Percentiles rank a stretch among this genome's conserved stretches.
phyloP scores from a whole-genome alignment of 164 flowering plant species.

The Dillenia suffruticosa region DNA sequence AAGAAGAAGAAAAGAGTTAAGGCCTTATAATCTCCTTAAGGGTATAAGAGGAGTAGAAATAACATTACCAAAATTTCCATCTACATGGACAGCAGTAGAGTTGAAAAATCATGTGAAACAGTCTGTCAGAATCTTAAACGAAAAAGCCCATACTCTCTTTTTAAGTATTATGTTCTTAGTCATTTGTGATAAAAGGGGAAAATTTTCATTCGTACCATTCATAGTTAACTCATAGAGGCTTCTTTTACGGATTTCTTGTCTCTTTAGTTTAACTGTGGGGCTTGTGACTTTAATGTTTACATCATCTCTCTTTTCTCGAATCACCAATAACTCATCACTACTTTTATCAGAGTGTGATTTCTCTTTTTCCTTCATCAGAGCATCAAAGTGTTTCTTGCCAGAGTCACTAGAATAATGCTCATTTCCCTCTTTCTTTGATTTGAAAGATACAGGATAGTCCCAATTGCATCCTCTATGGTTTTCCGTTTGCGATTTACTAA shows the following conservation, averaged over 20 bases:
- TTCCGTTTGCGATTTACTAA: slow-evolving; percentile 13
- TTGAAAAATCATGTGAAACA: too few relatives aligned
- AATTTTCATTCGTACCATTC: slow-evolving; percentile 20
- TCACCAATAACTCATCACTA: slow-evolving; percentile 10
- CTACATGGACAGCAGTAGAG: too few relatives aligned
- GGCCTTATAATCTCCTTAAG: too few relatives aligned
- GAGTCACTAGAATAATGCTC: slow-evolving; percentile 5
- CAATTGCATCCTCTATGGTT: slow-evolving; percentile 7
- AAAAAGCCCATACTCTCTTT: too few relatives aligned
- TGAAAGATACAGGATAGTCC: slow-evolving; percentile 3
- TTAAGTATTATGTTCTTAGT: too few relatives aligned
- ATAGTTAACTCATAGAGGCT: slow-evolving; percentile 43
- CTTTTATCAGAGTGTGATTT: slow-evolving; percentile 8
- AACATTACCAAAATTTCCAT: too few relatives aligned
- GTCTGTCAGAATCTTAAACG: too few relatives aligned
- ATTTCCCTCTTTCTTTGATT: slow-evolving; percentile 17
- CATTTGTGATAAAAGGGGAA: too few relatives aligned
- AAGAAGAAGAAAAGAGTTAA: too few relatives aligned
- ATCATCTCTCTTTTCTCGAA: slow-evolving; percentile 10
- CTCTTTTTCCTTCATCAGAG: slow-evolving; percentile 10
- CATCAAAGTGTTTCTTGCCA: slow-evolving; percentile 10
- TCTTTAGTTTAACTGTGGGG: slow-evolving; percentile 18
- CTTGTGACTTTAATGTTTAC: slow-evolving; percentile 6
- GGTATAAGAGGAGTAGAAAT: too few relatives aligned
- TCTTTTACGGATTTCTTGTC: slow-evolving; percentile 45